A percentile compares a stretch with the other conserved stretches of the same genome.
Evolutionary conservation across 306 rosid genomes (phyloP).

Genomic region (Medicago arabica): DNA sequence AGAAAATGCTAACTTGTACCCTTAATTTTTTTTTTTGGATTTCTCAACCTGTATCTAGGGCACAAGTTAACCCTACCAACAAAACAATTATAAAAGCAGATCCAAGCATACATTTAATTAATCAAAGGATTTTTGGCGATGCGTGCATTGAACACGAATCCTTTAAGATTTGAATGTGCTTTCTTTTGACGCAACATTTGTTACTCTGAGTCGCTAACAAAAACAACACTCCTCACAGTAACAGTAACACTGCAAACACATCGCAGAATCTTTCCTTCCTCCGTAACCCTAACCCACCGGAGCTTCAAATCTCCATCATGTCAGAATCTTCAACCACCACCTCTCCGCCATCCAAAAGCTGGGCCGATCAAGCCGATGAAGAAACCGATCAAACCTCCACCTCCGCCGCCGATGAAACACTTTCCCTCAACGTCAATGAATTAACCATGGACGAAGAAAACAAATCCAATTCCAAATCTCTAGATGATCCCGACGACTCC

Average conservation of each 20-base stretch:
- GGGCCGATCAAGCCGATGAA: conserved; percentile 70
- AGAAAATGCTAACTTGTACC: too few species aligned
- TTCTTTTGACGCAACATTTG: too few species aligned
- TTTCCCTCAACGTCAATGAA: conserved; percentile 48
- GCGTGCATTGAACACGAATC: too few species aligned
- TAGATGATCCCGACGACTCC: conserved; percentile 87
- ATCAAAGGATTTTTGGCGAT: too few species aligned
- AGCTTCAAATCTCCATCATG: not conserved
- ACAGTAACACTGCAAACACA: not conserved
- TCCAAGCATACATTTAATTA: too few species aligned
- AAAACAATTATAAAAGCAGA: too few species aligned
- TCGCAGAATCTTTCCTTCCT: not conserved
- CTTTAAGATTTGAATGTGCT: too few species aligned
- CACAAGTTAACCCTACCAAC: too few species aligned
- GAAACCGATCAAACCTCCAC: conserved; percentile 41
- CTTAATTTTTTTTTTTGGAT: too few species aligned
- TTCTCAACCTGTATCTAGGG: too few species aligned
- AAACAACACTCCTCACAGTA: not conserved
- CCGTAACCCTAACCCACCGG: not conserved
- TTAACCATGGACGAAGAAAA: conserved; percentile 58
- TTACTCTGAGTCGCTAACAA: too few species aligned
- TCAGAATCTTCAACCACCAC: conserved; percentile 22
- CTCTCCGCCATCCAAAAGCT: conserved; percentile 43
- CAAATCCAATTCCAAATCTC: conserved; percentile 39
- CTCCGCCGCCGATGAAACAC: conserved; percentile 6